Percentiles rank a stretch among this genome's conserved stretches.
Evolutionary conservation across 2,329 filamentous ascomycete species (phyloP).

Genomic region (Chaetomiaceae sp.): DNA sequence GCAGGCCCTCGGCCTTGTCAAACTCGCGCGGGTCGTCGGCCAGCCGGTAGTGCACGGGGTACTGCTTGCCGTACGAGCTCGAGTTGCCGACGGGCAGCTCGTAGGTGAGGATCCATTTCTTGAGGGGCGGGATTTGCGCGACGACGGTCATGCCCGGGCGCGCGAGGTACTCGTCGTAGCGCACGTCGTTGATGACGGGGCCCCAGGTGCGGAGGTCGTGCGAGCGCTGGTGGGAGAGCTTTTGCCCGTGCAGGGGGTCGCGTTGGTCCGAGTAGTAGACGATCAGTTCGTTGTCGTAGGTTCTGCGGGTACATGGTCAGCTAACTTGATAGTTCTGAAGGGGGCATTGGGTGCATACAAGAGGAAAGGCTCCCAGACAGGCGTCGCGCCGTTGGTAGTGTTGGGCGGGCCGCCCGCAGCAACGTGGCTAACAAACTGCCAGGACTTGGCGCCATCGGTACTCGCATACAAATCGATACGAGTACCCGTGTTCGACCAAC

Average conservation of each 20-base stretch:
- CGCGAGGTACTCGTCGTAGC: constrained; percentile 56
- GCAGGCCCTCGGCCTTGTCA: constrained; percentile 29
- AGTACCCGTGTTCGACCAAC: constrained; percentile 57
- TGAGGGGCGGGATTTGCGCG: constrained; percentile 20
- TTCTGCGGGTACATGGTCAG: constrained; percentile 25
- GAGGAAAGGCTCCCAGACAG: constrained; percentile 70
- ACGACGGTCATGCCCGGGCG: constrained; percentile 64
- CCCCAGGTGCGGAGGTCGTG: constrained; percentile 59
- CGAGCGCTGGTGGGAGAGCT: constrained; percentile 61
- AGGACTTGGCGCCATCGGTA: constrained; percentile 54
- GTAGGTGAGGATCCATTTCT: constrained; percentile 32
- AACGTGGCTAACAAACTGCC: constrained; percentile 63
- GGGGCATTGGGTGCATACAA: no score
- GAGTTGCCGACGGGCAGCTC: constrained; percentile 29
- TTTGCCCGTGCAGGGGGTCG: constrained; percentile 63
- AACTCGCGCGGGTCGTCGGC: constrained; percentile 37
- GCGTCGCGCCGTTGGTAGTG: constrained; percentile 60
- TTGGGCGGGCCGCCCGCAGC: constrained; percentile 56
- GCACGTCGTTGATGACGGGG: constrained; percentile 56
- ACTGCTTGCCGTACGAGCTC: constrained; percentile 32
- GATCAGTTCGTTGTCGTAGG: constrained; percentile 55
- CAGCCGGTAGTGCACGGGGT: constrained; percentile 43
- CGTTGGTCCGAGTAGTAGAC: constrained; percentile 70
- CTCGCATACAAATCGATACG: constrained; percentile 67
- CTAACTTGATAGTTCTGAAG: background rate